Evolutionary conservation across 441 rosid genomes (phyloP), one percentile per base, ranked within the genome.

Genomic region (California macrophylla): DNA sequence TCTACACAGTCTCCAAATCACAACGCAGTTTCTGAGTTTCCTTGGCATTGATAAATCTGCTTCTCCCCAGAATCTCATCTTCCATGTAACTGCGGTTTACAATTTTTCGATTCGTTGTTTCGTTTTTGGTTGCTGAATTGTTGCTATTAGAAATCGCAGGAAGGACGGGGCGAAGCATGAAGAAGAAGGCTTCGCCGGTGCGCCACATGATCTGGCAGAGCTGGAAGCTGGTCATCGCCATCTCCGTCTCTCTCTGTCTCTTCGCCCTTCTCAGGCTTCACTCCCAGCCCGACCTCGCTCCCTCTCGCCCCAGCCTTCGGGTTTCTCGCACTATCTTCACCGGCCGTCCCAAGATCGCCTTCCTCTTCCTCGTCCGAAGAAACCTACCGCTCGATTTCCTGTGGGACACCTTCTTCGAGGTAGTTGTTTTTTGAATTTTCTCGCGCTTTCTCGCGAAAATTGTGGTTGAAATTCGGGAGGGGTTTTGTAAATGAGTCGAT

Each of bases 331-430:
- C 40, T 67, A 42, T 50, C 61, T 80, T 84, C 74, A 7, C 47
- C 0, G 94, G 88, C 3, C 84, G 76, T n/a, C 93, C 96, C 15
- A 93, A 88, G 81, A 66, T 93, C 73, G 90, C 96, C 28, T 93
- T 91, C 69, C 87, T 93, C 38, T 88, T 85, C 74, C 87, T 93
- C 9, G 82, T 78, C 61, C 87, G 97, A 36, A 79, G 76, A 30
- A 79, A 83, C 66, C 80, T 93, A n/a, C 97, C 98, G 1, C 93
- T 91, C 6, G 97, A 93, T 85, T 93, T 93, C 68, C 92, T 93
- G 0, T 93, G 98, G 98, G 89, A 77, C 9, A 67, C 71, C 72
- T 93, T 91, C 85, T 86, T 91, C 77, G 85, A 88, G 94, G 97
- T 93, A 58, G 20, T 2, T 54, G 52, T 52, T 30, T n/a, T 62